Evolutionary conservation across 1,284 basidiomycete species (phyloP).

Genomic region (Termitomyces sp.): DNA sequence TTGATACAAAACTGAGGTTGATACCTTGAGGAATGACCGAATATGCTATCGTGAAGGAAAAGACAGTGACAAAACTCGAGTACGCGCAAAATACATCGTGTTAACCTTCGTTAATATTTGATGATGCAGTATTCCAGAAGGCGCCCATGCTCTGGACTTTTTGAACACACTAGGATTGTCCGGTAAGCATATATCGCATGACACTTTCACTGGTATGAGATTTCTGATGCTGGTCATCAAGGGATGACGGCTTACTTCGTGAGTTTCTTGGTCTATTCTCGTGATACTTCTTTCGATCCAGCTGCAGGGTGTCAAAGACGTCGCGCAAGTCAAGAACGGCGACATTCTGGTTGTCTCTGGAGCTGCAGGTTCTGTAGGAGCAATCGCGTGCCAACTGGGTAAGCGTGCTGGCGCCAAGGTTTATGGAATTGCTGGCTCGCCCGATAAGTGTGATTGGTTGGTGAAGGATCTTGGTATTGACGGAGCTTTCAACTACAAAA

Average conservation of each 20-base stretch:
- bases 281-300: not conserved
- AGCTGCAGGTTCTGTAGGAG: conserved; percentile 84
- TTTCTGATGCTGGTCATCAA: conserved; percentile 21
- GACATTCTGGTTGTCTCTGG: conserved; percentile 85
- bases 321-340: conserved; percentile 74
- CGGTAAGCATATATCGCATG: conserved; percentile 37
- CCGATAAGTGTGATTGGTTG: conserved; percentile 83
- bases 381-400: conserved; percentile 72
- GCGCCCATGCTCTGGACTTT: conserved; percentile 65
- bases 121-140: conserved; percentile 45
- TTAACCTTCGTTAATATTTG: not conserved
- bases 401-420: conserved; percentile 74
- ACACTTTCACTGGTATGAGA: not conserved
- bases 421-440: conserved; percentile 70
- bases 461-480: conserved; percentile 79
- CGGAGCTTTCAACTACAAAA: conserved; percentile 85
- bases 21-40: conserved; percentile 66
- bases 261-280: conserved; percentile 13
- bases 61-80: conserved; percentile 47
- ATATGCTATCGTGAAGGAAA: conserved; percentile 61
- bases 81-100: conserved; percentile 25
- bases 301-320: conserved; percentile 70
- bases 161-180: conserved; percentile 71
- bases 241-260: conserved; percentile 85
- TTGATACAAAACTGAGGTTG: not conserved